Base-by-base conservation (phyloP, 228 moss, liverwort and hornwort species). In the Sphagnum magellanicum region DNA sequence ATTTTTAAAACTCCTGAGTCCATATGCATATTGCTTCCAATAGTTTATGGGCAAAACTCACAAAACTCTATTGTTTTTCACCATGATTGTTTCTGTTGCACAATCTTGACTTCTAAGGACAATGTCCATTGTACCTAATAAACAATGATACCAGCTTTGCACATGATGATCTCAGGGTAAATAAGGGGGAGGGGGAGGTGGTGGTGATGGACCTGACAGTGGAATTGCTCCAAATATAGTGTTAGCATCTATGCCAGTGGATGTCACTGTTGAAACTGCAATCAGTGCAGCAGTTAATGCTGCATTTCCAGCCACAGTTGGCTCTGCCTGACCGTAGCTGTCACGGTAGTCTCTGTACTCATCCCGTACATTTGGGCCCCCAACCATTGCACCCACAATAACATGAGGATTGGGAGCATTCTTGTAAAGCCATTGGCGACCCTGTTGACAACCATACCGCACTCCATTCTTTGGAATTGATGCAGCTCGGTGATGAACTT, bases 401-500 rank as follows among this genome's bases (percentile, higher is more conserved):
- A 82, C 57, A 12, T 98, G 79, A 6, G 71, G 70, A 51, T 98
- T 90, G 0, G 83, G 82, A 4, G 71, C 46, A 3, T 79, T 79
- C 4, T 69, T 63, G 7, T 92, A 72, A 68, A 85, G 71, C 78
- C 50, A 98, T 60, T 79, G 71, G 53, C 16, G 32, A 10, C 94
- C 91, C 46, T 84, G 87, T 52, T 55, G 71, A 46, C 98, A 98
- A 6, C 74, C 70, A 65, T 88, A 86, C 16, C 63, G 76, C 11
- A 74, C 77, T 49, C 76, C 83, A 58, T 79, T 48, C 15, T 78
- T 77, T 11, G 98, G 98, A 49, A 87, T 88, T 5, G 94, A 98
- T 13, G 94, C 94, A 1, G 67, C 94, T 65, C 98, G 78, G 76
- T 98, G 98, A 71, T 98, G 98, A 10, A 94, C 93, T 83, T 93